These are phyloP conservation scores for Trichoderma atroviride DNA, from an alignment of 2,329 filamentous ascomycete genomes.

Conservation along the genomic window DNA sequence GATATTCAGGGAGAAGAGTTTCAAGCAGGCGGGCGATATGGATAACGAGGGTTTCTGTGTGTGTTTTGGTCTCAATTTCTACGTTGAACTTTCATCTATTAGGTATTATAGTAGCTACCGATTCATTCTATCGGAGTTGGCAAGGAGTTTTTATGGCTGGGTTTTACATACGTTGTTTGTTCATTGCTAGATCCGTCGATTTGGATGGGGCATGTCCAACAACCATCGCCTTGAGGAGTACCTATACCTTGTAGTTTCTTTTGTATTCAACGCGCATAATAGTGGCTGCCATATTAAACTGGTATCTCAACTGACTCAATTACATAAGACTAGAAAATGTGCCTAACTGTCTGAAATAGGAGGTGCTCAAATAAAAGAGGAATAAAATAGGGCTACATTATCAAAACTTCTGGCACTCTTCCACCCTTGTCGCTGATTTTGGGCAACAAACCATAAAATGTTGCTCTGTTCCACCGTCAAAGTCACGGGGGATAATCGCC, in stretches of 20 bases:
- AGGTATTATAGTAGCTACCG: neutral
- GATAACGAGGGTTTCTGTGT: neutral
- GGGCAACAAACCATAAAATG: constrained; percentile 16
- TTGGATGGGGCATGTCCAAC: neutral
- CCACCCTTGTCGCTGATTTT: constrained; percentile 28
- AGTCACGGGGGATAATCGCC: constrained; percentile 32
- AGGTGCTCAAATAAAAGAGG: constrained; percentile 38
- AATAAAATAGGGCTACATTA: constrained; percentile 42
- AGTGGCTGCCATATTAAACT: constrained; percentile 35
- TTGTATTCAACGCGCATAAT: neutral
- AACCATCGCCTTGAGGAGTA: neutral
- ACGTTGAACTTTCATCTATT: neutral
- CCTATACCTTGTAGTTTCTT: neutral
- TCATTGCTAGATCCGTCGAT: neutral
- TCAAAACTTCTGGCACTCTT: constrained; percentile 37
- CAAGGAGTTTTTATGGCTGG: neutral
- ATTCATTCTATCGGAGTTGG: neutral
- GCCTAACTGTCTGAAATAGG: constrained; percentile 39
- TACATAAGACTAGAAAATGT: constrained; percentile 51
- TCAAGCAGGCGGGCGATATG: constrained; percentile 6
- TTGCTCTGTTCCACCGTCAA: constrained; percentile 33
- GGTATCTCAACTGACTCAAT: constrained; percentile 51
- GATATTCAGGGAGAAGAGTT: neutral
- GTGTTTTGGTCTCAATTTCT: neutral
- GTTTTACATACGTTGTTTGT: neutral